phyloP scores from a whole-genome alignment of 2,329 filamentous ascomycete genomes.

The Hymenotorrendiella dingleyae region DNA sequence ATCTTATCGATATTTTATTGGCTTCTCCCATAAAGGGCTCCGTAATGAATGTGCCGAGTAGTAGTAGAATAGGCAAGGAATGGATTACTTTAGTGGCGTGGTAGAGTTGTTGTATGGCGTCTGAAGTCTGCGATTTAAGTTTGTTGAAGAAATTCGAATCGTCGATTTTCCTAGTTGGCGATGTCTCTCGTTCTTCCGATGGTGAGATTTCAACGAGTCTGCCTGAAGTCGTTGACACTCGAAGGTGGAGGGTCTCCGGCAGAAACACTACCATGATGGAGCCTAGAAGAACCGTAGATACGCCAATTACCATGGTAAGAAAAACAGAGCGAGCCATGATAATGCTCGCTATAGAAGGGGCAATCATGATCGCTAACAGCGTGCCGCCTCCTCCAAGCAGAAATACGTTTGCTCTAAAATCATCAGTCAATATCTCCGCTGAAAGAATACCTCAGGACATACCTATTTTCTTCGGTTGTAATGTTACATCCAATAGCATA shows the following conservation, averaged over 20 bases:
- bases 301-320: slow-evolving; percentile 22
- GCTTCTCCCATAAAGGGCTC: slow-evolving; percentile 13
- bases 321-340: slow-evolving; percentile 32
- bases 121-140: slow-evolving; percentile 10
- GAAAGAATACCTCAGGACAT: slow-evolving; percentile 4
- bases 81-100: slow-evolving; percentile 21
- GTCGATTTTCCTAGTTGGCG: neutral
- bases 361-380: slow-evolving; percentile 33
- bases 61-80: slow-evolving; percentile 25
- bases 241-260: slow-evolving; percentile 29
- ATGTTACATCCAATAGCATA: slow-evolving; percentile 35
- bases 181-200: slow-evolving; percentile 3
- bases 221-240: slow-evolving; percentile 6
- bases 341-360: slow-evolving; percentile 32
- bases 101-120: slow-evolving; percentile 14
- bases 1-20: slow-evolving; percentile 20
- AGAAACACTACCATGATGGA: slow-evolving; percentile 22
- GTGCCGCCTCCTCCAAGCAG: slow-evolving; percentile 28
- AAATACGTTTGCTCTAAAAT: slow-evolving; percentile 33
- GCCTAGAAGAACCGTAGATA: slow-evolving; percentile 13
- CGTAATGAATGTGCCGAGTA: slow-evolving; percentile 26
- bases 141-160: slow-evolving; percentile 2
- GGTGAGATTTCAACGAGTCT: slow-evolving; percentile 6
- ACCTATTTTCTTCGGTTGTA: slow-evolving; percentile 34
- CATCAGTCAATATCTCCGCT: neutral